Percentiles rank a stretch among this genome's conserved stretches.
Conservation (phyloP, 805 yeast genomes). For the Nakazawaea ambrosiae region DNA sequence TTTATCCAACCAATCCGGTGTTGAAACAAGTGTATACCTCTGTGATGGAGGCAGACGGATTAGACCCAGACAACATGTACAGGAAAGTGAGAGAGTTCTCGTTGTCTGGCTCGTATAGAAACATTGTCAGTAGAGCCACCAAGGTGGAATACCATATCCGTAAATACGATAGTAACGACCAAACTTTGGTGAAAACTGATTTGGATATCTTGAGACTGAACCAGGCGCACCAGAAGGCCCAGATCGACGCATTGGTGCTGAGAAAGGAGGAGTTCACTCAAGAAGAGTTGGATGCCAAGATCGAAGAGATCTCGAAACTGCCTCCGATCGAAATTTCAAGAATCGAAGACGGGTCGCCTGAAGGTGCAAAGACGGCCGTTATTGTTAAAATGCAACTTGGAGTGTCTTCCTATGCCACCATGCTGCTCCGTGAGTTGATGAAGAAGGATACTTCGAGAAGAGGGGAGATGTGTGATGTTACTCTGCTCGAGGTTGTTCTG, state of each 20-base stretch:
- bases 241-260: constrained; percentile 3
- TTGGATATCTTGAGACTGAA: constrained; percentile 42
- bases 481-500: background rate
- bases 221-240: constrained; percentile 15
- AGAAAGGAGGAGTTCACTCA: constrained; percentile 14
- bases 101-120: constrained; percentile 83
- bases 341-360: constrained; percentile 24
- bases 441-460: constrained; percentile 49
- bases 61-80: constrained; percentile 81
- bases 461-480: constrained; percentile 8
- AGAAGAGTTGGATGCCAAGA: constrained; percentile 7
- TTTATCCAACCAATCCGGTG: constrained; percentile 66
- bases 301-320: constrained; percentile 3
- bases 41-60: constrained; percentile 71
- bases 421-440: constrained; percentile 92
- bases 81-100: constrained; percentile 86
- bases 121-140: constrained; percentile 58
- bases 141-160: constrained; percentile 55
- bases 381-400: constrained; percentile 73
- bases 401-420: constrained; percentile 90
- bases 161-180: constrained; percentile 55
- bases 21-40: constrained; percentile 57
- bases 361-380: constrained; percentile 56
- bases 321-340: constrained; percentile 13
- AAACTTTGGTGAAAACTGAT: constrained; percentile 77